Conservation (phyloP, 768 basidiomycete genomes). For the Tulasnella calospora region DNA sequence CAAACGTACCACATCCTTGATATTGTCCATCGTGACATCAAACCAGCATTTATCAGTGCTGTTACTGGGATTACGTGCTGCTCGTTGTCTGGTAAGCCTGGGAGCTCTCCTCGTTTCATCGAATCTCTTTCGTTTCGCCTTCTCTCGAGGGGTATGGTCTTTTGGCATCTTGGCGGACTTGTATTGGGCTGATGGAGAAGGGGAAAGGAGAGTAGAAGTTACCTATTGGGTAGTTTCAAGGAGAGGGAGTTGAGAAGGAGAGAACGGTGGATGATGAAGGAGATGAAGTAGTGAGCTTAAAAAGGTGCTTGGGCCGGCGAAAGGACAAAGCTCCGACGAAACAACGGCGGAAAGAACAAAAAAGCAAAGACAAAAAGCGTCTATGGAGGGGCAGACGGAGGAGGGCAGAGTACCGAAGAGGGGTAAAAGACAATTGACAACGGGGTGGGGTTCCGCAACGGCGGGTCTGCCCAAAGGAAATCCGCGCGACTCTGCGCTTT, state of each 20-base stretch:
- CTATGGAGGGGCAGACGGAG: not conserved
- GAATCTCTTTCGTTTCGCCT: not conserved
- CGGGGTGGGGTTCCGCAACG: not conserved
- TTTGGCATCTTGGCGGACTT: not conserved
- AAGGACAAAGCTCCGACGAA: not conserved
- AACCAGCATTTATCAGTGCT: not conserved
- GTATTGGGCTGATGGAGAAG: not conserved
- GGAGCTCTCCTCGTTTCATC: not conserved
- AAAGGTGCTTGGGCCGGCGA: not conserved
- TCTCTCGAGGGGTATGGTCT: not conserved
- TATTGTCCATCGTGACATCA: not conserved
- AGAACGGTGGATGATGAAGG: not conserved
- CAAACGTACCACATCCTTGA: not conserved
- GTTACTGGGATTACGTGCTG: not conserved
- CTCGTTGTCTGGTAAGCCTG: not conserved
- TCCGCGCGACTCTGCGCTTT: not conserved
- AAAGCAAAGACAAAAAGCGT: not conserved
- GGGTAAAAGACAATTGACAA: not conserved
- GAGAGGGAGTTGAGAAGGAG: not conserved
- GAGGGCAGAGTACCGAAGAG: not conserved
- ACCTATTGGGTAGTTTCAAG: not conserved
- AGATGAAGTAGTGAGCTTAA: not conserved
- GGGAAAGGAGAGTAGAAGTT: not conserved
- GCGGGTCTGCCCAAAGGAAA: slow-evolving; percentile 7
- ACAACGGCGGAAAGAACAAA: not conserved